These are phyloP conservation scores for Fusarium sulawesiense DNA, from an alignment of 2,329 filamentous ascomycete species.

Conservation along the genomic window DNA sequence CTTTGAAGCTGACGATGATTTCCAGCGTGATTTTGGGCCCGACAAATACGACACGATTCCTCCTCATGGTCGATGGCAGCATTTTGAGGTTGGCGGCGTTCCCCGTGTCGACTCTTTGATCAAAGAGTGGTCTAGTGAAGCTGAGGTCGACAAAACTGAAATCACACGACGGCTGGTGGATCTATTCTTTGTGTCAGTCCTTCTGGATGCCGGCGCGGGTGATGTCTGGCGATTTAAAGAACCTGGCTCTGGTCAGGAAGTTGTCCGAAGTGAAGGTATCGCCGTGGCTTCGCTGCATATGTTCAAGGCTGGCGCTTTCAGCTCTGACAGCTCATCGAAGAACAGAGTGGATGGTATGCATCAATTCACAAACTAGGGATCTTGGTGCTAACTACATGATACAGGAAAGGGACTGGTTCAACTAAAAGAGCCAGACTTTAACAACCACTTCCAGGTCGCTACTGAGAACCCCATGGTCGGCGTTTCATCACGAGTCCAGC, in stretches of 20 bases:
- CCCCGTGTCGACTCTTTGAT: constrained; percentile 60
- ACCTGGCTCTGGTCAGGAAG: constrained; percentile 49
- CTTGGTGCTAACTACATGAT: no score
- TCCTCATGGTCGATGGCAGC: constrained; percentile 70
- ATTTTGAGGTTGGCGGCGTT: constrained; percentile 68
- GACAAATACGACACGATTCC: constrained; percentile 61
- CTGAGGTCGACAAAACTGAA: constrained; percentile 54
- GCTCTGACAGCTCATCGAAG: neutral
- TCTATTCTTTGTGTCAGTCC: constrained; percentile 70
- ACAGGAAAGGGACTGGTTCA: constrained; percentile 51
- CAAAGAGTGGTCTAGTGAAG: constrained; percentile 57
- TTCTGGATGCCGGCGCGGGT: constrained; percentile 67
- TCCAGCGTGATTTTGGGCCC: constrained; percentile 63
- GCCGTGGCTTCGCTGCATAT: constrained; percentile 63
- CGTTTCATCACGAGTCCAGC: constrained; percentile 54
- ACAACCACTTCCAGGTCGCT: constrained; percentile 57
- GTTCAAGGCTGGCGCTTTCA: constrained; percentile 58
- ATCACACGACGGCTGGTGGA: constrained; percentile 67
- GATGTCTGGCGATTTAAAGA: constrained; percentile 61
- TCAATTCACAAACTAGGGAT: no score
- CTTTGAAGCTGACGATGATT: rapidly evolving
- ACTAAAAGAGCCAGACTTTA: constrained; percentile 51
- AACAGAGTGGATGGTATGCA: constrained; percentile 53
- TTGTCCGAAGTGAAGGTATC: constrained; percentile 62
- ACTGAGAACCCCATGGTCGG: constrained; percentile 59